Evolutionary conservation across 176 grass and related monocot species (phyloP).

Genomic region (Cocos nucifera): DNA sequence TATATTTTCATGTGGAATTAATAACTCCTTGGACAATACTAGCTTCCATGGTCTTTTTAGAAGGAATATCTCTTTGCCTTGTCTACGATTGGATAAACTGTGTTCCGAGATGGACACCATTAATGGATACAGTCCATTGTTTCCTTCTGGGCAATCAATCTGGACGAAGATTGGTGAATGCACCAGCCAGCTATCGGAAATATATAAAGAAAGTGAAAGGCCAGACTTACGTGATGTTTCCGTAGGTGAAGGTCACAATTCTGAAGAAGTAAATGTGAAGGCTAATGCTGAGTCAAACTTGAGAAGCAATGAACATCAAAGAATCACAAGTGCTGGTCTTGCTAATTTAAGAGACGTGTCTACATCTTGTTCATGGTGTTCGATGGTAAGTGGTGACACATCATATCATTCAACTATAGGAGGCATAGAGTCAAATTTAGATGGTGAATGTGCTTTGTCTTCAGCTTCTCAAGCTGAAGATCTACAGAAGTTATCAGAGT

Average conservation of each 20-base stretch:
- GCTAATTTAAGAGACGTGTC: constrained; percentile 14
- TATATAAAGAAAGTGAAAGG: constrained; percentile 20
- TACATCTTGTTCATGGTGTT: constrained; percentile 12
- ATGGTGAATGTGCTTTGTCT: not conserved
- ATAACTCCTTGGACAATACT: constrained; percentile 15
- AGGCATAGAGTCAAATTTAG: not conserved
- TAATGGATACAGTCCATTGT: constrained; percentile 14
- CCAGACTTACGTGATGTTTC: not conserved
- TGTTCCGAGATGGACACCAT: constrained; percentile 25
- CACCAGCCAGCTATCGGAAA: constrained; percentile 14
- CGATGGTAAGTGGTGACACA: constrained; percentile 4
- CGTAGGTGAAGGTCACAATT: constrained; percentile 6
- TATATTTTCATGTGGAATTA: constrained; percentile 20
- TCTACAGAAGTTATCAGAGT: not conserved
- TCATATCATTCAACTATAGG: constrained; percentile 2
- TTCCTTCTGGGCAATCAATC: constrained; percentile 8
- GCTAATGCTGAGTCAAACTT: constrained; percentile 13
- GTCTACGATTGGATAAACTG: constrained; percentile 31
- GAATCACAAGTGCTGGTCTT: not conserved
- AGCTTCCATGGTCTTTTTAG: constrained; percentile 17
- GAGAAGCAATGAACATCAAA: not conserved
- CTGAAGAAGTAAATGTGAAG: constrained; percentile 19
- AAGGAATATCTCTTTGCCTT: constrained; percentile 55
- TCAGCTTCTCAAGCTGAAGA: not conserved
- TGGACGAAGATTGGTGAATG: constrained; percentile 24